Conservation (phyloP, 1,284 basidiomycete genomes). For the Malassezia brasiliensis region DNA sequence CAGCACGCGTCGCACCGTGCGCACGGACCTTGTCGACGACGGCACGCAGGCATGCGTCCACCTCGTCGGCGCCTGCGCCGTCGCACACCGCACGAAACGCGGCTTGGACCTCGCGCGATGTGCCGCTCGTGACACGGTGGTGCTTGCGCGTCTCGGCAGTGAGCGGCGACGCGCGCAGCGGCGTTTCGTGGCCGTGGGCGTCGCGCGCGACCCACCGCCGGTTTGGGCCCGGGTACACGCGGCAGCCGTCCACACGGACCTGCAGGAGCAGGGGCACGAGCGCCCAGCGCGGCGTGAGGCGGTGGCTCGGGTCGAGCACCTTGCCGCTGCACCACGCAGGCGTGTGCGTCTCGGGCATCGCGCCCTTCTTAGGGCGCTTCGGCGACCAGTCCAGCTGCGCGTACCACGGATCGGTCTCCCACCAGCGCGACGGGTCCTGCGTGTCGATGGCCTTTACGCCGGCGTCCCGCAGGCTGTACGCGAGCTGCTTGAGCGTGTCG, state of each 20-base stretch:
- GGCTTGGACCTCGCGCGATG: conserved; percentile 7
- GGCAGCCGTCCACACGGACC: conserved; percentile 23
- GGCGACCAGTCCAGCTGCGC: conserved; percentile 90
- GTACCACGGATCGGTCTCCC: conserved; percentile 74
- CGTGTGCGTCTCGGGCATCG: conserved; percentile 1
- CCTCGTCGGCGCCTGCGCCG: conserved; percentile 2
- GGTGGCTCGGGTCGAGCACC: conserved; percentile 17
- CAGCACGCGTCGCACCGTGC: conserved; percentile 6
- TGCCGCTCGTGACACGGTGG: conserved; percentile 18
- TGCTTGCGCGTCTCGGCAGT: conserved; percentile 21
- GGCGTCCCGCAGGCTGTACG: conserved; percentile 52
- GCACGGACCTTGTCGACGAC: conserved; percentile 22
- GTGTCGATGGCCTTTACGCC: conserved; percentile 21
- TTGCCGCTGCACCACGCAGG: conserved; percentile 35
- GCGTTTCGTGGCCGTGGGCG: neutral
- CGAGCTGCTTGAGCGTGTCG: conserved; percentile 60
- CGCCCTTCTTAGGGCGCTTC: conserved; percentile 56
- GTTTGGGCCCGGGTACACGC: conserved; percentile 13
- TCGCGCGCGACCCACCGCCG: conserved; percentile 4
- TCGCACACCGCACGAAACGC: conserved; percentile 15
- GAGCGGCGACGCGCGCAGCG: conserved; percentile 22
- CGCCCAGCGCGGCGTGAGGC: conserved; percentile 17
- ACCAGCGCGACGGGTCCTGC: conserved; percentile 44
- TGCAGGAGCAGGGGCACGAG: conserved; percentile 28
- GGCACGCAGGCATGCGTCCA: conserved; percentile 13